Conservation (phyloP, 106 monocot species). For the Dendrobium catenatum region DNA sequence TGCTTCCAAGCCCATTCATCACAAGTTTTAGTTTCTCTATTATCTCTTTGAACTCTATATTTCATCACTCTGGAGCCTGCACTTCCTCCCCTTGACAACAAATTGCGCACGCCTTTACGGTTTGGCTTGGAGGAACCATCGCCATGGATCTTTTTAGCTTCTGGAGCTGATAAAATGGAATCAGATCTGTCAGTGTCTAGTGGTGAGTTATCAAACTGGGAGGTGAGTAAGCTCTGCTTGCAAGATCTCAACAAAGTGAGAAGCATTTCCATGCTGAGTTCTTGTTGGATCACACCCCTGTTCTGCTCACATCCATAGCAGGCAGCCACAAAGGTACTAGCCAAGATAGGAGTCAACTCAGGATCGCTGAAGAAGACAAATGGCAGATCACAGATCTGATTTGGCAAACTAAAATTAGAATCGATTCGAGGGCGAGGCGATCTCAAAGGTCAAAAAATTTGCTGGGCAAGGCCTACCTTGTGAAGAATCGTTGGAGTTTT, state of each 20-base stretch:
- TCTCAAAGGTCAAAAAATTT: background rate
- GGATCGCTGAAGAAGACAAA: slow-evolving; percentile 97
- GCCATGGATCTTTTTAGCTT: slow-evolving; percentile 34
- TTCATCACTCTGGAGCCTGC: slow-evolving; percentile 32
- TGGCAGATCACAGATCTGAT: slow-evolving; percentile 91
- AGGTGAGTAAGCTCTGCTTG: slow-evolving; percentile 23
- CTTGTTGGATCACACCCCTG: slow-evolving; percentile 77
- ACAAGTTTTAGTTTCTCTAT: slow-evolving; percentile 41
- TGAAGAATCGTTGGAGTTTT: slow-evolving; percentile 97
- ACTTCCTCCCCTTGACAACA: slow-evolving; percentile 22
- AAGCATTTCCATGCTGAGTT: slow-evolving; percentile 93
- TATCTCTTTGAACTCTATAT: slow-evolving; percentile 44
- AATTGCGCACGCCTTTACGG: slow-evolving; percentile 24
- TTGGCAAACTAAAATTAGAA: slow-evolving; percentile 3
- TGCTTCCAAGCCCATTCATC: slow-evolving; percentile 67
- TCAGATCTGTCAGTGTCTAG: slow-evolving; percentile 23
- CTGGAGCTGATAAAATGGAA: slow-evolving; percentile 19
- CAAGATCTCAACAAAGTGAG: slow-evolving; percentile 79
- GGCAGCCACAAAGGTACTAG: slow-evolving; percentile 66
- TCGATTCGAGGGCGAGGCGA: background rate
- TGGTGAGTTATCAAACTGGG: slow-evolving; percentile 18
- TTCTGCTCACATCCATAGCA: slow-evolving; percentile 95
- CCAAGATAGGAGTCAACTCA: slow-evolving; percentile 79
- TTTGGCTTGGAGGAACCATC: slow-evolving; percentile 35
- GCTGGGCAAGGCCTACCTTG: slow-evolving; percentile 36